Percentiles rank a stretch among this genome's conserved stretches.
phyloP scores from a whole-genome alignment of 108 stramenopile species.

The Cyclotella sp. region DNA sequence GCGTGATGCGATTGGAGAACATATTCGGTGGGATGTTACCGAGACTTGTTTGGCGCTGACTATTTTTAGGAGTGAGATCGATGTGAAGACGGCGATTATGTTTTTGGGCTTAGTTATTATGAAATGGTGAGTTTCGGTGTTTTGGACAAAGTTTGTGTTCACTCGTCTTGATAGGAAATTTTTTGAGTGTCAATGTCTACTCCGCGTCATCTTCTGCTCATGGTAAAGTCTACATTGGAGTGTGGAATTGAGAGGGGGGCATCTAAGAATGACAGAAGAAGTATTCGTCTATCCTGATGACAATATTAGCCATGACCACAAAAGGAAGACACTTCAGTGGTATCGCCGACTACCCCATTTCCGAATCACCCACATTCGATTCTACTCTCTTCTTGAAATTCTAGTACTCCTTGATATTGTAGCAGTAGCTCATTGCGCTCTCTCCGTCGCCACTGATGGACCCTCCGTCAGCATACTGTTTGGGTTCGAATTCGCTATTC shows the following conservation, averaged over 20 bases:
- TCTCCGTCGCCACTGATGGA: constrained; percentile 68
- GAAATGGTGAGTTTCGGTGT: constrained; percentile 67
- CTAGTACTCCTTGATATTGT: constrained; percentile 70
- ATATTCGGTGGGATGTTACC: constrained; percentile 95
- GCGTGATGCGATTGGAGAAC: constrained; percentile 91
- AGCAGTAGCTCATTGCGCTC: constrained; percentile 67
- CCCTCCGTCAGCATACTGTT: constrained; percentile 90
- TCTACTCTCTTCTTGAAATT: constrained; percentile 60
- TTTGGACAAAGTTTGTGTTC: not conserved
- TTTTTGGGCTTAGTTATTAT: constrained; percentile 88
- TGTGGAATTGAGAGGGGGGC: constrained; percentile 87
- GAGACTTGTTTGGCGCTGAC: constrained; percentile 98
- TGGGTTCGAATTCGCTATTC: constrained; percentile 93
- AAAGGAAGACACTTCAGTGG: constrained; percentile 32
- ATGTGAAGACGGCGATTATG: constrained; percentile 72
- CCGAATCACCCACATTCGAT: constrained; percentile 55
- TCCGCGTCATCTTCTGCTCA: not conserved
- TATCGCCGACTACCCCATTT: constrained; percentile 46
- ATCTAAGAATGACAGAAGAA: constrained; percentile 92
- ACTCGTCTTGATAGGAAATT: not conserved
- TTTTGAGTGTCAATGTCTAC: not conserved
- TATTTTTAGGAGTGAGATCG: constrained; percentile 95
- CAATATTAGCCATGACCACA: constrained; percentile 13
- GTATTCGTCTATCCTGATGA: constrained; percentile 54
- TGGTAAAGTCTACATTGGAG: constrained; percentile 87